Base-by-base conservation (phyloP, 139 green algal genomes). In the Gonium pectorale region DNA sequence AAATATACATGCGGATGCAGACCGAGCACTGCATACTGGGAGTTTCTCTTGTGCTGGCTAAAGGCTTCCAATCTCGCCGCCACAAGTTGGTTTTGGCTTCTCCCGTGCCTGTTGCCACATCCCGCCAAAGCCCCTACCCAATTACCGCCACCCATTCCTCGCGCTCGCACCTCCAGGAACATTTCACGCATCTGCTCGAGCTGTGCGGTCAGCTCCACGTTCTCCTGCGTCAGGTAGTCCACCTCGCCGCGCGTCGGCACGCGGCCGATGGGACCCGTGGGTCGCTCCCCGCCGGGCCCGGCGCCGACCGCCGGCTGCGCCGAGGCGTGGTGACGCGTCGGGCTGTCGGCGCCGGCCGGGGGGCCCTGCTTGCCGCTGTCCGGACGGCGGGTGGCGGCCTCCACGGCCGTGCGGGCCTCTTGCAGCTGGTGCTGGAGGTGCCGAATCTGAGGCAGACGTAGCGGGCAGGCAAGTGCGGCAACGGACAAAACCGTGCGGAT, bases 381-480 rank as follows among this genome's bases (percentile, higher is more conserved):
- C 22, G 56, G 21, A 7, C 19, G 56, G 56, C 24, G 56, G 56
- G 27, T 29, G 17, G 75, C 59, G 19, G 41, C 40, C 29, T 59
- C 75, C 2, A 41, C 75, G n/a, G 59, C 41, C 2, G 22, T 29
- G 26, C 56, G 75, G 0, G 75, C 59, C 31, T 72, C 40, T 3
- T 82, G 29, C 43, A 82, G 59, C 56, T 82, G 59, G 0, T 82
- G 59, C 56, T 82, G 75, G 13, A 82, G 41, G n/a, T 60, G 73
- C 37, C 56, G 9, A 35, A 81, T n/a, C 73, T 81, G 54, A 56
- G 67, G 21, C 37, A 74, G 40, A 21, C 22, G 19, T 31, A 7
- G n/a, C 56, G 21, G 13, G 56, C 19, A 29, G 27, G 56, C 56
- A 66, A 13, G 56, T 13, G 56, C 19, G 22, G 19, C 13, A 66